phyloP scores from a whole-genome alignment of 176 grass and related monocot genomes.

The Bolboschoenus planiculmis region DNA sequence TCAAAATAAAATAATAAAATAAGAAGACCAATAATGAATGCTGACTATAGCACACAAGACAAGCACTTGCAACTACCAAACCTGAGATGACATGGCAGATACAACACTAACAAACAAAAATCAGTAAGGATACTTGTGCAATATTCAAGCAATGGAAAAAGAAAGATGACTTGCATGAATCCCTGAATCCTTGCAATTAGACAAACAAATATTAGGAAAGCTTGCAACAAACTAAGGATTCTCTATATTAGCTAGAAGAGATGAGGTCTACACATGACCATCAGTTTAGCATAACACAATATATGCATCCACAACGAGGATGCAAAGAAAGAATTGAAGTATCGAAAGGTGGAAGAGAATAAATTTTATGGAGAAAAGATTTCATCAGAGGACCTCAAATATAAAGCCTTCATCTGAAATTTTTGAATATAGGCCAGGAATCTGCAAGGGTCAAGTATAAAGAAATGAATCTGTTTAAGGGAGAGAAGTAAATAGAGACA shows the following conservation, averaged over 20 bases:
- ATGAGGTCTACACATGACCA: background rate
- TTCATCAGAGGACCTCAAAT: background rate
- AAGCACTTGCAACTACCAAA: background rate
- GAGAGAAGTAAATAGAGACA: background rate
- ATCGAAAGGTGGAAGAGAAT: background rate
- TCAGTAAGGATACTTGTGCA: background rate
- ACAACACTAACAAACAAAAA: background rate
- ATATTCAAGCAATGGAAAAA: background rate
- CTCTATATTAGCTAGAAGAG: background rate
- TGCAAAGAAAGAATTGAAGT: background rate
- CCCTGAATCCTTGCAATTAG: background rate
- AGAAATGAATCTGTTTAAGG: background rate
- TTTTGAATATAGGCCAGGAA: conserved; percentile 7
- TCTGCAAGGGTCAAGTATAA: conserved; percentile 17
- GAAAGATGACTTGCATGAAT: background rate
- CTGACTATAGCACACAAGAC: background rate
- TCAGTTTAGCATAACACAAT: conserved; percentile 1
- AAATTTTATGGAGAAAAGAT: conserved; percentile 7
- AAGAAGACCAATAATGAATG: background rate
- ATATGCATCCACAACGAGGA: background rate
- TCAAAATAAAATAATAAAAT: background rate
- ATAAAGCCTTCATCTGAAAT: conserved; percentile 6
- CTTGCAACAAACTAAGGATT: background rate
- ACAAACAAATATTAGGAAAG: background rate
- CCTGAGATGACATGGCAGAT: background rate